phyloP scores from a whole-genome alignment of 2,329 filamentous ascomycete genomes.

The Fusarium cyanostomum region DNA sequence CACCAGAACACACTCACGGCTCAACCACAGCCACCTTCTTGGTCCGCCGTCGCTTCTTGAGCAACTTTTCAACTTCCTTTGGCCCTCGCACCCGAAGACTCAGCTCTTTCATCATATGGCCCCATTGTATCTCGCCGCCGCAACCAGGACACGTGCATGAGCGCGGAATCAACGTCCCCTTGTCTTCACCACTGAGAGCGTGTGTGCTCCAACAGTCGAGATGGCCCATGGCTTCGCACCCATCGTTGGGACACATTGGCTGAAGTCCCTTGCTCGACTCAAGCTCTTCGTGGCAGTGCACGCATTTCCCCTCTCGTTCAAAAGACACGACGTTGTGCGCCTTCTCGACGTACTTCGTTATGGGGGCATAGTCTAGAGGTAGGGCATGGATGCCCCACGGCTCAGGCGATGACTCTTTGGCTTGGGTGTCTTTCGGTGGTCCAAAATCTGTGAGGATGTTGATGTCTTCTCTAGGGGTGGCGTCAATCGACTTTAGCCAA shows the following conservation, averaged over 20 bases:
- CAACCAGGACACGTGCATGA: conserved; percentile 78
- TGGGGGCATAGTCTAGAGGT: conserved; percentile 62
- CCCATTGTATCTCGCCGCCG: conserved; percentile 70
- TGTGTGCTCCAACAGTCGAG: conserved; percentile 67
- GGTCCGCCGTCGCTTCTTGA: conserved; percentile 60
- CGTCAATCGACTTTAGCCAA: conserved; percentile 61
- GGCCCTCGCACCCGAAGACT: conserved; percentile 76
- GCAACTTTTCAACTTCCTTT: conserved; percentile 74
- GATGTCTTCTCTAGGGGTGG: conserved; percentile 59
- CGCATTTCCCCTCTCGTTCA: conserved; percentile 64
- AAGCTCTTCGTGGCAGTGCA: conserved; percentile 60
- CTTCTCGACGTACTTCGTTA: conserved; percentile 66
- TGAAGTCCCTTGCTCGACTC: conserved; percentile 61
- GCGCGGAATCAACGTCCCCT: conserved; percentile 69
- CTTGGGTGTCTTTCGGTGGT: conserved; percentile 28
- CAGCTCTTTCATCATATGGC: conserved; percentile 82
- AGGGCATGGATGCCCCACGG: conserved; percentile 63
- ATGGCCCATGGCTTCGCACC: conserved; percentile 67
- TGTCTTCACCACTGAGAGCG: conserved; percentile 53
- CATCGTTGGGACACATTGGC: conserved; percentile 63
- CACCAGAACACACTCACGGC: conserved; percentile 1
- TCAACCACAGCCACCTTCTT: conserved; percentile 39
- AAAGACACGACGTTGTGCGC: conserved; percentile 63
- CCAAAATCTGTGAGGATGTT: conserved; percentile 67
- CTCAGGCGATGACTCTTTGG: conserved; percentile 8